Conservation (phyloP, 495 filamentous ascomycete genomes). For the Aspergillus affinis region DNA sequence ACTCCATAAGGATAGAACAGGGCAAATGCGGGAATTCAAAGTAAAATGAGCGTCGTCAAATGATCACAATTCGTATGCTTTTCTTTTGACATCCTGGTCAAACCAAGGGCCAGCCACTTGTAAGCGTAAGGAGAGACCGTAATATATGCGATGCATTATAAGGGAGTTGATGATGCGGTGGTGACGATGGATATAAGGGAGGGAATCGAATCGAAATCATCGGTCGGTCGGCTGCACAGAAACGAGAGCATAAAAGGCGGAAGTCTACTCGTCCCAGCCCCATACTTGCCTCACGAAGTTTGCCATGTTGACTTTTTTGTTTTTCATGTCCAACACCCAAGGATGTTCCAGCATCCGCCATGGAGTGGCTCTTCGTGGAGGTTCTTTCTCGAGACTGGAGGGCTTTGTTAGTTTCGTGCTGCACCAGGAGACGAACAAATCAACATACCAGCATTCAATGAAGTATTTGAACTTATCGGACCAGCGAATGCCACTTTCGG, state of each 20-base stretch:
- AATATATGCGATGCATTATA: constrained; percentile 22
- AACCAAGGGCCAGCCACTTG: constrained; percentile 43
- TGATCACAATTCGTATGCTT: constrained; percentile 31
- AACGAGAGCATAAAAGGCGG: neutral
- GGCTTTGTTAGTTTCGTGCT: constrained; percentile 8
- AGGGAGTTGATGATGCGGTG: constrained; percentile 12
- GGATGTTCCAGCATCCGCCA: constrained; percentile 99
- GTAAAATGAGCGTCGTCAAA: constrained; percentile 31
- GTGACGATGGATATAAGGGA: constrained; percentile 8
- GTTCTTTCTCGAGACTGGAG: constrained; percentile 88
- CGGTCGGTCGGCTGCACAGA: neutral
- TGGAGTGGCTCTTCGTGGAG: constrained; percentile 78
- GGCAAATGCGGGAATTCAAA: constrained; percentile 12
- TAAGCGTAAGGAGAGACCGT: constrained; percentile 29
- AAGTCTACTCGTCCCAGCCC: constrained; percentile 73
- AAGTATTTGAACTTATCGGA: constrained; percentile 98
- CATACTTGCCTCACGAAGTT: constrained; percentile 90
- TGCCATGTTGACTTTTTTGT: constrained; percentile 95
- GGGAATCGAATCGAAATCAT: neutral
- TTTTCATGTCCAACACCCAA: constrained; percentile 94
- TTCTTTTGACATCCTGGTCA: constrained; percentile 50
- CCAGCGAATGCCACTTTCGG: constrained; percentile 77
- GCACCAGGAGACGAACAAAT: neutral
- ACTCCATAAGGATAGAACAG: constrained; percentile 25
- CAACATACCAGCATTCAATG: constrained; percentile 95